These are phyloP conservation scores for Plenodomus lindquistii DNA, from an alignment of 2,329 filamentous ascomycete species.

Conservation along the genomic window DNA sequence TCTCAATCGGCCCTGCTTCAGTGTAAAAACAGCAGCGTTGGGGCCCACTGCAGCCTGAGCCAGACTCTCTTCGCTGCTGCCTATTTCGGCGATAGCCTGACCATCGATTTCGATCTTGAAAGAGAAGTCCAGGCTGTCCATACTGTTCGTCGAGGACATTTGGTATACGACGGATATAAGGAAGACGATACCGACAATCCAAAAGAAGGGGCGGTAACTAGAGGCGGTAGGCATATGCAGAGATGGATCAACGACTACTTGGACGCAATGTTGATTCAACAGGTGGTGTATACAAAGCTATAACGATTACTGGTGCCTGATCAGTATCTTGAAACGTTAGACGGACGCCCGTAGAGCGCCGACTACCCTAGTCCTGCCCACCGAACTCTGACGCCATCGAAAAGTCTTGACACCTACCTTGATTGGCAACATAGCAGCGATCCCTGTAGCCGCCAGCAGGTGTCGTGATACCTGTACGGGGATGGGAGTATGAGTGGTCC, in stretches of 20 bases:
- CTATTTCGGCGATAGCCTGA: constrained; percentile 17
- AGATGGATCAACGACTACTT: background rate
- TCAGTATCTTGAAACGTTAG: background rate
- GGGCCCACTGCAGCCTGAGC: constrained; percentile 23
- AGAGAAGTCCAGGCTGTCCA: constrained; percentile 24
- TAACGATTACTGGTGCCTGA: background rate
- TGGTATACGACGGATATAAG: constrained; percentile 7
- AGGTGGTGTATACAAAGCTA: background rate
- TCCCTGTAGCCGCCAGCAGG: background rate
- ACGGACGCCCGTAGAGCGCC: background rate
- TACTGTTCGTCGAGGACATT: constrained; percentile 10
- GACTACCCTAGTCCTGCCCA: background rate
- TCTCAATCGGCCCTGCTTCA: constrained; percentile 22
- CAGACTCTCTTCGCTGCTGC: constrained; percentile 8
- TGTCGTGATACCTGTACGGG: background rate
- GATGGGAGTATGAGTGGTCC: background rate
- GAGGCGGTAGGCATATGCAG: background rate
- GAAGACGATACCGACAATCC: constrained; percentile 7
- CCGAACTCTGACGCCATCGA: background rate
- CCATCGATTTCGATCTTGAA: constrained; percentile 33
- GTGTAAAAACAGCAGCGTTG: constrained; percentile 26
- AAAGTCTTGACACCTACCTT: background rate
- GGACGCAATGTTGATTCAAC: background rate
- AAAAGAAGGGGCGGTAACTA: background rate
- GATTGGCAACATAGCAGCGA: background rate